Evolutionary conservation across 2,329 filamentous ascomycete genomes (phyloP).

Genomic region (Fusarium udum): DNA sequence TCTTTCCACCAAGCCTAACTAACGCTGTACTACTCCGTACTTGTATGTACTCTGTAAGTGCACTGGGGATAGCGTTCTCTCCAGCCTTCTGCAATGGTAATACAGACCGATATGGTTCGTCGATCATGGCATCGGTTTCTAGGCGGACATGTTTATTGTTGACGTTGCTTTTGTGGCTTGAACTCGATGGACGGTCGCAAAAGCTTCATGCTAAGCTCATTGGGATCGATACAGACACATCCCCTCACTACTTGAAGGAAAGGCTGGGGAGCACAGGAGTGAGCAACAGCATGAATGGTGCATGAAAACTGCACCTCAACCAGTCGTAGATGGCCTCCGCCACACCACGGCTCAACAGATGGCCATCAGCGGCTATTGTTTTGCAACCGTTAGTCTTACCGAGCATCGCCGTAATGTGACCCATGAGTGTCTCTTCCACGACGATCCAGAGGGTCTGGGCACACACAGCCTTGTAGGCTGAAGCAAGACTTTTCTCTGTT

Average conservation of each 20-base stretch:
- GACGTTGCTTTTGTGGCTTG: slow-evolving; percentile 22
- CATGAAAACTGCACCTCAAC: slow-evolving; percentile 1
- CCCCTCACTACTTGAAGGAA: background rate
- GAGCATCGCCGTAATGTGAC: slow-evolving; percentile 10
- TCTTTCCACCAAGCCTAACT: slow-evolving; percentile 1
- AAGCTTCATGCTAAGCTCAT: background rate
- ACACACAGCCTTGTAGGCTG: slow-evolving; percentile 1
- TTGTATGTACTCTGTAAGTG: too few species aligned
- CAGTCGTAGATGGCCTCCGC: slow-evolving; percentile 8
- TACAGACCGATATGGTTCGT: slow-evolving; percentile 15
- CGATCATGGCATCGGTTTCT: slow-evolving; percentile 18
- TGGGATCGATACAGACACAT: background rate
- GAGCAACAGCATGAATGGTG: slow-evolving; percentile 4
- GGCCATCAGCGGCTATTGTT: slow-evolving; percentile 3
- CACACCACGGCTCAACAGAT: slow-evolving; percentile 12
- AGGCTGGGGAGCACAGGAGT: background rate
- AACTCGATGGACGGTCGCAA: slow-evolving; percentile 7
- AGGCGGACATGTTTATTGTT: slow-evolving; percentile 18
- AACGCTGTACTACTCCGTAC: background rate
- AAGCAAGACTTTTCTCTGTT: background rate
- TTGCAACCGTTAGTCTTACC: slow-evolving; percentile 4
- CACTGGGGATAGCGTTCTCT: background rate
- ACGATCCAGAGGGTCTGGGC: background rate
- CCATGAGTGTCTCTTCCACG: background rate
- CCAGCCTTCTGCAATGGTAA: slow-evolving; percentile 8